Percentiles rank a stretch among this genome's conserved stretches.
Evolutionary conservation across 495 filamentous ascomycete genomes (phyloP).

Genomic region (Parmelia sp.): DNA sequence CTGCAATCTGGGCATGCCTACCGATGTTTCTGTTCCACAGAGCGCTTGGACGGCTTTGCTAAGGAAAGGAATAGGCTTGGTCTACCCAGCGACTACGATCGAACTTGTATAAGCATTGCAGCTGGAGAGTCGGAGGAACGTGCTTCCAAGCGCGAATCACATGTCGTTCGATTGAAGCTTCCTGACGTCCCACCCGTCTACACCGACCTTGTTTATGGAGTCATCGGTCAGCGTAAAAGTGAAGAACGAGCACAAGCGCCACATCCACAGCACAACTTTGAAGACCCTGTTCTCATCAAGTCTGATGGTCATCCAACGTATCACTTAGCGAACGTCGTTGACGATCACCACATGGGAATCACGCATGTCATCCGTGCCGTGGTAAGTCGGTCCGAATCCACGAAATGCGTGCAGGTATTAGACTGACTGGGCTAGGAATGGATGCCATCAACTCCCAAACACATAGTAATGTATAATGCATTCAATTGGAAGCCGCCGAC

Average conservation of each 20-base stretch:
- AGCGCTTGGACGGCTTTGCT: slow-evolving; percentile 60
- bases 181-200: slow-evolving; percentile 54
- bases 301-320: slow-evolving; percentile 90
- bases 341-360: slow-evolving; percentile 90
- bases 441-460: slow-evolving; percentile 88
- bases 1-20: slow-evolving; percentile 70
- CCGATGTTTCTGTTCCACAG: slow-evolving; percentile 82
- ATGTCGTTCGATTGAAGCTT: slow-evolving; percentile 70
- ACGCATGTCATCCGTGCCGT: slow-evolving; percentile 89
- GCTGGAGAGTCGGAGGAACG: slow-evolving; percentile 60
- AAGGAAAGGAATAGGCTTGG: slow-evolving; percentile 52
- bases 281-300: slow-evolving; percentile 82
- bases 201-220: slow-evolving; percentile 69
- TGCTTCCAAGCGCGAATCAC: slow-evolving; percentile 59
- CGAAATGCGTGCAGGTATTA: not conserved
- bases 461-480: slow-evolving; percentile 77
- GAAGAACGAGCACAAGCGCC: slow-evolving; percentile 30
- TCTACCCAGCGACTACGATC: slow-evolving; percentile 64
- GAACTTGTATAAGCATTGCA: slow-evolving; percentile 64
- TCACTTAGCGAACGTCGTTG: slow-evolving; percentile 93
- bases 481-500: slow-evolving; percentile 79
- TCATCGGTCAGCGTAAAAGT: slow-evolving; percentile 44
- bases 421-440: slow-evolving; percentile 53
- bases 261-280: slow-evolving; percentile 40
- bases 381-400: slow-evolving; percentile 41